Percentiles rank a stretch among this genome's conserved stretches.
Evolutionary conservation across 2,329 filamentous ascomycete genomes (phyloP).

Genomic region (Colletotrichum salicis): DNA sequence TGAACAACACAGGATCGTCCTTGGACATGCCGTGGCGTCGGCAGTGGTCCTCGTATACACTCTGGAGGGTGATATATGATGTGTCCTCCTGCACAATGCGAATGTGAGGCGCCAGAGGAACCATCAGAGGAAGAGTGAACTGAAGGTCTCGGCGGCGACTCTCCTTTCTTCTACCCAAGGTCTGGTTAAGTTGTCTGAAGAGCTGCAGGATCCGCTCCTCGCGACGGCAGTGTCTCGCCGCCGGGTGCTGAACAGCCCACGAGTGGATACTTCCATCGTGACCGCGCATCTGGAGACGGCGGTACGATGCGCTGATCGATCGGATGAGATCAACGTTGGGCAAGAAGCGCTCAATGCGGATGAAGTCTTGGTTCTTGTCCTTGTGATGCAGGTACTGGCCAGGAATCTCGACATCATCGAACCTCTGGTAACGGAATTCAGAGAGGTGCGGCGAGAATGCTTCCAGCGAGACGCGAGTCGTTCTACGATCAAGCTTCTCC

Average conservation of each 20-base stretch:
- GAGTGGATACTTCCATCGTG: slow-evolving; percentile 97
- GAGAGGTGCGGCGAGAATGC: slow-evolving; percentile 89
- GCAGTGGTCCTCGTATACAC: slow-evolving; percentile 96
- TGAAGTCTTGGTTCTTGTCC: slow-evolving; percentile 99
- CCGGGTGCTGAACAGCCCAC: slow-evolving; percentile 96
- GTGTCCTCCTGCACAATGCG: slow-evolving; percentile 95
- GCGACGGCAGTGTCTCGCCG: slow-evolving; percentile 88
- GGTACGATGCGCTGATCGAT: slow-evolving; percentile 89
- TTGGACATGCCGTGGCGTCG: slow-evolving; percentile 87
- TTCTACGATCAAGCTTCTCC: slow-evolving; percentile 91
- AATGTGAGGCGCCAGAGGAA: slow-evolving; percentile 93
- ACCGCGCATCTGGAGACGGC: slow-evolving; percentile 93
- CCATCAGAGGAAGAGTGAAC: slow-evolving; percentile 95
- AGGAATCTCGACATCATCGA: slow-evolving; percentile 97
- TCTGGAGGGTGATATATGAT: slow-evolving; percentile 93
- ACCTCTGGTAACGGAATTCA: slow-evolving; percentile 97
- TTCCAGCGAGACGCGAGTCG: slow-evolving; percentile 80
- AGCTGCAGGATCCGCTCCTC: slow-evolving; percentile 96
- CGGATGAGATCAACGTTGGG: slow-evolving; percentile 94
- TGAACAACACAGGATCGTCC: slow-evolving; percentile 94
- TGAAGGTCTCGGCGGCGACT: slow-evolving; percentile 91
- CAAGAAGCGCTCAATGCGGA: slow-evolving; percentile 95
- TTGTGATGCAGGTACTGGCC: slow-evolving; percentile 97
- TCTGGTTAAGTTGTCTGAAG: slow-evolving; percentile 97
- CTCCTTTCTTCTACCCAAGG: slow-evolving; percentile 92